Base-by-base conservation (phyloP, 2,329 filamentous ascomycete genomes). In the Plectosphaerella cucumerina region DNA sequence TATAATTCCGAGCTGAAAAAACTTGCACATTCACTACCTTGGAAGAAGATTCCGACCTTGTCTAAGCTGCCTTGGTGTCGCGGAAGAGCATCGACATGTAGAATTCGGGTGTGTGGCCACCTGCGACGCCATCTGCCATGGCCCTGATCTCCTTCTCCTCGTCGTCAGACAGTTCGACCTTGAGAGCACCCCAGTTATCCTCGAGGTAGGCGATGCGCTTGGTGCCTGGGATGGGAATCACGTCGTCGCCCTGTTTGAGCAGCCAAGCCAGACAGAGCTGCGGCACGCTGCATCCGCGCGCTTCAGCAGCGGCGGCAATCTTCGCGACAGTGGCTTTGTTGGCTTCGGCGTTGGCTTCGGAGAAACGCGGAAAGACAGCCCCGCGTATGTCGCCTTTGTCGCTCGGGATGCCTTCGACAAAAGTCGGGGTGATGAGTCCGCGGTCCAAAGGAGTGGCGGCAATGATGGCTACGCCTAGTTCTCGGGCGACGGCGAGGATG, bases 221-320 rank as follows among this genome's bases (percentile, higher is more conserved):
- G 8, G 66, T 68, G 37, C 65, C 66, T 3, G 67, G 70, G 34
- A 75, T 73, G 11, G 65, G 62, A n/a, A 70, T 55, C 18, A 70
- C 65, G 48, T 72, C 65, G 9, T 68, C 63, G 2, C 75, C 77
- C 53, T 79, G 74, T 21, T 65, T 62, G 37, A 73, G 61, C 26
- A 82, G 66, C 81, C 81, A 86, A 1, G 76, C 78, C 9, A 86
- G 61, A 2, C 75, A 75, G 12, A 85, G 67, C 65, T 85, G 80
- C 2, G 70, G 67, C 3, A 71, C 57, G 0, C 77, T 78, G 50
- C 68, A 70, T 2, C 69, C 69, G 54, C 66, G 65, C 12, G 49
- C 17, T 33, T 51, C 49, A 5, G 65, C 63, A 2, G 66, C 4
- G 4, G 57, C 54, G 33, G 57, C 42, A 37, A 69, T 51, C 39